Percentiles rank a stretch among this genome's conserved stretches.
Conservation (phyloP, 495 filamentous ascomycete genomes). For the Bacidia gigantensis region DNA sequence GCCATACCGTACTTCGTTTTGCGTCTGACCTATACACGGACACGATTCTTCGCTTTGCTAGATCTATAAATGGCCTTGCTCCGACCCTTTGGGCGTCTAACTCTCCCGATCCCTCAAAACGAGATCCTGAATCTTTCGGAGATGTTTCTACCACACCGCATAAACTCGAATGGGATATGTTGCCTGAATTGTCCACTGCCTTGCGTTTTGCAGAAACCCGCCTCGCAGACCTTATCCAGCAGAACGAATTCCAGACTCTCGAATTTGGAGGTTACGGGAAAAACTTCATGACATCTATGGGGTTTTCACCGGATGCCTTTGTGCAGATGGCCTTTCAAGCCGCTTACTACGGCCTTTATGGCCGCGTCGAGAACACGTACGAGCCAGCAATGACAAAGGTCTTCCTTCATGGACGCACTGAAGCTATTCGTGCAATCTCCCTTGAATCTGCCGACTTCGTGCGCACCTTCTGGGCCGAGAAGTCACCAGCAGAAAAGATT, state of each 20-base stretch:
- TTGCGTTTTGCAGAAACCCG: constrained; percentile 91
- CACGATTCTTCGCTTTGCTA: constrained; percentile 90
- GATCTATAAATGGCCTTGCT: constrained; percentile 89
- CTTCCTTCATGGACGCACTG: constrained; percentile 85
- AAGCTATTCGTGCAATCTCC: constrained; percentile 80
- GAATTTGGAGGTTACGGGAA: constrained; percentile 86
- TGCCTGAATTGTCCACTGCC: constrained; percentile 79
- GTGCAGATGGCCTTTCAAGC: constrained; percentile 99
- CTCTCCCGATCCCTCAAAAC: constrained; percentile 85
- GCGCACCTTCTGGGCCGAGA: constrained; percentile 87
- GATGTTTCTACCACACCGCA: constrained; percentile 89
- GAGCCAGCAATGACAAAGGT: constrained; percentile 97
- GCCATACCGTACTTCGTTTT: constrained; percentile 91
- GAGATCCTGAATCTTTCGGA: constrained; percentile 85
- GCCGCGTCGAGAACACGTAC: constrained; percentile 84
- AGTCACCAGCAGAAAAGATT: constrained; percentile 66
- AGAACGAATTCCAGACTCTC: constrained; percentile 88
- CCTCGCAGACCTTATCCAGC: constrained; percentile 85
- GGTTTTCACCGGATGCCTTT: constrained; percentile 93
- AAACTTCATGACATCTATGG: constrained; percentile 94
- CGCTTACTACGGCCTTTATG: constrained; percentile 95
- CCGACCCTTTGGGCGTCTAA: constrained; percentile 82
- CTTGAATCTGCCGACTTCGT: constrained; percentile 74
- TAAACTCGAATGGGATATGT: constrained; percentile 96
- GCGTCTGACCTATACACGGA: constrained; percentile 95